These are phyloP conservation scores for Elsinoe australis DNA, from an alignment of 2,329 filamentous ascomycete genomes.

Conservation along the genomic window DNA sequence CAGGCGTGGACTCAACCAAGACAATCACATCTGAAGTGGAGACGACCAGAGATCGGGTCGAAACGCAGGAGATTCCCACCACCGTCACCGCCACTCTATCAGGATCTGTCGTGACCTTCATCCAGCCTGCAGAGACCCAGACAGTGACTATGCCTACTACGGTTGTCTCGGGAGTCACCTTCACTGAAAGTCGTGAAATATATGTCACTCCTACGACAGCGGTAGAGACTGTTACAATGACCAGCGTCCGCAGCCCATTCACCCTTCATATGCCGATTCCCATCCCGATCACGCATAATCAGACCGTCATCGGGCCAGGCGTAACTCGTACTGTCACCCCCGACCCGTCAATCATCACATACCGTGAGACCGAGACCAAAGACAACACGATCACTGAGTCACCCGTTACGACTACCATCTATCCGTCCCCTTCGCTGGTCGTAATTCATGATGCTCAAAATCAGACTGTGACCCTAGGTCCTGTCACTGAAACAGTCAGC, in stretches of 20 bases:
- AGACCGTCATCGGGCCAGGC: not conserved
- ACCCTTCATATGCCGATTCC: conserved; percentile 10
- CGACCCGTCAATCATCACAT: not conserved
- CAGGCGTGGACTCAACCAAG: not conserved
- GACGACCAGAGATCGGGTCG: not conserved
- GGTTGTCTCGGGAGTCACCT: not conserved
- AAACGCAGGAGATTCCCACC: not conserved
- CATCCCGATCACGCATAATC: not conserved
- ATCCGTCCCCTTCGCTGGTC: not conserved
- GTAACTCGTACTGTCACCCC: conserved; percentile 13
- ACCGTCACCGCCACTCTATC: not conserved
- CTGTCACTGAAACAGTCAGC: not conserved
- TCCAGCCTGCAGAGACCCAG: not conserved
- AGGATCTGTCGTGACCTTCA: not conserved
- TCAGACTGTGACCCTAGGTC: not conserved
- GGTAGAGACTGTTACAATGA: conserved; percentile 1
- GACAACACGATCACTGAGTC: conserved; percentile 4
- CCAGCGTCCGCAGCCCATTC: not conserved
- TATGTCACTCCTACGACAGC: not conserved
- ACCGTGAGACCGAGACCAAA: not conserved
- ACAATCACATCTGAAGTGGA: not conserved
- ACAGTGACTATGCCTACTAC: conserved; percentile 3
- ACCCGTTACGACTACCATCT: not conserved
- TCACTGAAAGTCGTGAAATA: not conserved
- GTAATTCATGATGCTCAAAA: too few species aligned